These are phyloP conservation scores for Globisporangium cylindrosporum DNA, from an alignment of 352 stramenopile genomes.

Conservation along the genomic window DNA sequence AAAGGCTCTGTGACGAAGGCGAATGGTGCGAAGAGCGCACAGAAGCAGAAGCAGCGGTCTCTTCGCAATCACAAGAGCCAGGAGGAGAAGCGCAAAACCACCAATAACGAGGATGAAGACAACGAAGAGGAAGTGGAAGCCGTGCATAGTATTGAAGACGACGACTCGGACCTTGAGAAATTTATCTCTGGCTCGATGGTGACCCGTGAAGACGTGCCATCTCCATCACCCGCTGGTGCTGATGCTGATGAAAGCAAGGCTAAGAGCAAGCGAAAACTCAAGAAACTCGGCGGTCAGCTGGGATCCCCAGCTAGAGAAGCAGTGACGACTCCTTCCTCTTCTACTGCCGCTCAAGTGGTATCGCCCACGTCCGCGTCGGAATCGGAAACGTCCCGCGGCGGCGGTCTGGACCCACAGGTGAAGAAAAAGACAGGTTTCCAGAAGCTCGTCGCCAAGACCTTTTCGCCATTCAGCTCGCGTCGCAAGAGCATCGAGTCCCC, in stretches of 20 bases:
- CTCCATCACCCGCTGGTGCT: background rate
- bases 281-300: background rate
- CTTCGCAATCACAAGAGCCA: background rate
- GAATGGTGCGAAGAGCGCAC: background rate
- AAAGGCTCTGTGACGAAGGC: background rate
- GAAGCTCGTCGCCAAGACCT: slow-evolving; percentile 56
- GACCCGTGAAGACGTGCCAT: slow-evolving; percentile 1
- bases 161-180: slow-evolving; percentile 28
- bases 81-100: slow-evolving; percentile 12
- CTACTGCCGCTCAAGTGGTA: background rate
- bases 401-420: slow-evolving; percentile 4
- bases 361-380: slow-evolving; percentile 20
- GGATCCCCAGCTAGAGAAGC: background rate
- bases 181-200: slow-evolving; percentile 27
- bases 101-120: slow-evolving; percentile 10
- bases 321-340: background rate
- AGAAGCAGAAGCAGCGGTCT: background rate
- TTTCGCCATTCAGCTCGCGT: slow-evolving; percentile 57
- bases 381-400: slow-evolving; percentile 12
- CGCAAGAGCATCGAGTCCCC: slow-evolving; percentile 25
- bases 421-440: slow-evolving; percentile 57
- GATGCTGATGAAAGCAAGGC: background rate
- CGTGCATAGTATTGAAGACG: slow-evolving; percentile 12
- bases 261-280: slow-evolving; percentile 6
- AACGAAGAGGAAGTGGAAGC: slow-evolving; percentile 10